phyloP scores from a whole-genome alignment of 1,284 basidiomycete species.

The Agaricales sp. region DNA sequence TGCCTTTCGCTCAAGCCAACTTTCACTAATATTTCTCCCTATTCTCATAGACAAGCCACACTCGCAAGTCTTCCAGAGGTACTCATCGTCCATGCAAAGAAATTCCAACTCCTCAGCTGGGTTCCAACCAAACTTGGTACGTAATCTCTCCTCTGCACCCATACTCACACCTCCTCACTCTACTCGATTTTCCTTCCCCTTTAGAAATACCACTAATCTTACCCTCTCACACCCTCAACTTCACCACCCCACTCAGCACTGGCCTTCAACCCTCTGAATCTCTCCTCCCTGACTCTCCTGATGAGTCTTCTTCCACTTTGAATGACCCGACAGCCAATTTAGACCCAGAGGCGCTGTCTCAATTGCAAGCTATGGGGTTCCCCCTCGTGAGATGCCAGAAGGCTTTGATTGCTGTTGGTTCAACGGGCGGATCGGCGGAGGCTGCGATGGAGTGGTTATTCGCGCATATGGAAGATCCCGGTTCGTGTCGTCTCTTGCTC shows the following conservation, averaged over 20 bases:
- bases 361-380: conserved; percentile 86
- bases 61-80: conserved; percentile 88
- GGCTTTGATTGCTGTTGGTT: conserved; percentile 80
- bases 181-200: too few relatives aligned
- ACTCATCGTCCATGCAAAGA: conserved; percentile 85
- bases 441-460: conserved; percentile 96
- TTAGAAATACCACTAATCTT: conserved; percentile 83
- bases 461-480: conserved; percentile 89
- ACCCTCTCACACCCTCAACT: conserved; percentile 38
- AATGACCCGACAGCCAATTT: conserved; percentile 45
- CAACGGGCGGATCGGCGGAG: conserved; percentile 60
- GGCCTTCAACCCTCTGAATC: conserved; percentile 72
- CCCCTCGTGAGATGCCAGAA: conserved; percentile 76
- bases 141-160: conserved; percentile 14
- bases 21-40: too few relatives aligned
- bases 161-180: conserved; percentile 1
- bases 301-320: conserved; percentile 6
- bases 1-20: neutral
- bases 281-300: conserved; percentile 56
- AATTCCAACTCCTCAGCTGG: conserved; percentile 96
- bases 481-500: conserved; percentile 26
- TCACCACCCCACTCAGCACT: conserved; percentile 62
- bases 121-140: conserved; percentile 89
- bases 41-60: conserved; percentile 44
- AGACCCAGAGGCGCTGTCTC: conserved; percentile 62